Evolutionary conservation across 139 green algal species (phyloP), one percentile per base, ranked within the genome.

Genomic region (Haematococcus sp.): DNA sequence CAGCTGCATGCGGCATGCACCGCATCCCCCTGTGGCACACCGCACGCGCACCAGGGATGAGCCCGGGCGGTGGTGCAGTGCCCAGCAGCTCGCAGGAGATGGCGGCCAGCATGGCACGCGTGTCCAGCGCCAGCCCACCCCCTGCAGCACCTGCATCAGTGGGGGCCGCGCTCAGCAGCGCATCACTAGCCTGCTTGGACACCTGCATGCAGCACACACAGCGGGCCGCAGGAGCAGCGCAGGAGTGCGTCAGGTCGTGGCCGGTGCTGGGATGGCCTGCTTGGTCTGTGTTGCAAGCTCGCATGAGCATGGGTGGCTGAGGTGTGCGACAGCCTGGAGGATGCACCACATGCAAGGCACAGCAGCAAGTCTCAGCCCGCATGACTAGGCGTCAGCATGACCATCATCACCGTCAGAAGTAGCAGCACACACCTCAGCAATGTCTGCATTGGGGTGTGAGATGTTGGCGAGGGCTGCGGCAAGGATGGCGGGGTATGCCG

Each of bases 401-500:
- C n/a, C n/a, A n/a, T n/a, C n/a, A n/a, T n/a, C n/a, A n/a, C n/a
- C n/a, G n/a, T n/a, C n/a, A n/a, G n/a, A n/a, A n/a, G n/a, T n/a
- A n/a, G n/a, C n/a, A n/a, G n/a, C n/a, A 67, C 75, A 1, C 68
- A 83, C 78, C 61, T 86, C 56, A 23, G 72, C 66, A 0, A 92
- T 85, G 33, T 92, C 87, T 2, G 63, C 59, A 63, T 68, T 87
- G 66, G 68, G 54, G 72, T 90, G 78, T 25, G 83, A 88, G 65
- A 97, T 91, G 81, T 91, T 94, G 27, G 88, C 88, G 71, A 98
- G 89, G 44, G 97, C 84, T 15, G 89, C 88, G 1, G 73, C 80
- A 55, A 98, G 84, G 11, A 98, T 84, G 44, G 81, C 66, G 17
- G 87, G 85, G 59, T 93, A 93, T 51, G 91, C 86, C 1, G 74